Conservation (phyloP, 768 basidiomycete species). For the Sarcomyxa edulis region DNA sequence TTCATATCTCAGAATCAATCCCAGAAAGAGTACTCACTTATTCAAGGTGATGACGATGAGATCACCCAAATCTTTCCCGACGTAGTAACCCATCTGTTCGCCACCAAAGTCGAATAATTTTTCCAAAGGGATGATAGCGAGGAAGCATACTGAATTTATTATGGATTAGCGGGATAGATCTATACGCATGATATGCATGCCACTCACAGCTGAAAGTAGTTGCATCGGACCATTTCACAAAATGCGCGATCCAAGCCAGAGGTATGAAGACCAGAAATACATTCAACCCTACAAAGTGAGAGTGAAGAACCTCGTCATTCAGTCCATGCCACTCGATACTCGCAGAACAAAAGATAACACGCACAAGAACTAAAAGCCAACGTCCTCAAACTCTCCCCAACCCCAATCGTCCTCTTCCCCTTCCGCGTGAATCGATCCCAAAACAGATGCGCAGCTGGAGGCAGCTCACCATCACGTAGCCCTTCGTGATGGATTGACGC, state of each 20-base stretch:
- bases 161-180: neutral
- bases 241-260: slow-evolving; percentile 57
- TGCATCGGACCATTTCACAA: slow-evolving; percentile 29
- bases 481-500: too few species aligned
- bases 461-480: too few species aligned
- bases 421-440: slow-evolving; percentile 41
- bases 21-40: slow-evolving; percentile 37
- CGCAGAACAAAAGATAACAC: slow-evolving; percentile 13
- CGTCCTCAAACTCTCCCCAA: slow-evolving; percentile 36
- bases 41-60: slow-evolving; percentile 59
- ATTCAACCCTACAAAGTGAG: slow-evolving; percentile 44
- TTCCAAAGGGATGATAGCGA: slow-evolving; percentile 63
- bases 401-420: slow-evolving; percentile 39
- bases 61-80: slow-evolving; percentile 62
- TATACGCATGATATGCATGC: too few species aligned
- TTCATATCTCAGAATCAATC: neutral
- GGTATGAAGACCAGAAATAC: slow-evolving; percentile 53
- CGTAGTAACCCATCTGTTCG: slow-evolving; percentile 50
- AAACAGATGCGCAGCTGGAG: slow-evolving; percentile 19
- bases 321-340: slow-evolving; percentile 1
- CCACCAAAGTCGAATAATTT: slow-evolving; percentile 62
- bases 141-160: slow-evolving; percentile 53
- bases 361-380: slow-evolving; percentile 51
- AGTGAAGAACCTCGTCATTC: slow-evolving; percentile 1
- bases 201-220: slow-evolving; percentile 43